These are phyloP conservation scores for Triticum monococcum DNA, from an alignment of 176 grass and related monocot species.

Conservation along the genomic window DNA sequence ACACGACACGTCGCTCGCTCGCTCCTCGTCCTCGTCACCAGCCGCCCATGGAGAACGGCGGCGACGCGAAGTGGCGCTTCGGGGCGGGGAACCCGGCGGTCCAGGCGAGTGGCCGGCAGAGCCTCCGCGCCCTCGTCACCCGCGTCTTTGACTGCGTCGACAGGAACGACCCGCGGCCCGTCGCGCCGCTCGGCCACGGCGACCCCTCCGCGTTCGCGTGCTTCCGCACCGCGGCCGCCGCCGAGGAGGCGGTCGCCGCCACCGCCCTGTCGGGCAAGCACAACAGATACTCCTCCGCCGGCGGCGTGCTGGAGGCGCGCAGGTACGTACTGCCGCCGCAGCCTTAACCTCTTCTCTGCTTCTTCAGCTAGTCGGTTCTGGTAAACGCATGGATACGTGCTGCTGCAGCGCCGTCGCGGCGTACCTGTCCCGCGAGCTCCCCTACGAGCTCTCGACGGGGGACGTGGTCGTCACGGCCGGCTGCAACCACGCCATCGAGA, in stretches of 20 bases:
- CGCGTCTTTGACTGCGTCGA: constrained; percentile 8
- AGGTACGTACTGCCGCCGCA: constrained; percentile 4
- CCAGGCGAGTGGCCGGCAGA: neutral
- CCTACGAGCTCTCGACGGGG: constrained; percentile 29
- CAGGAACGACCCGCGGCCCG: constrained; percentile 1
- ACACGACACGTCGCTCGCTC: too few species aligned
- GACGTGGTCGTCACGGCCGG: constrained; percentile 53
- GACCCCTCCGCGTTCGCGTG: constrained; percentile 44
- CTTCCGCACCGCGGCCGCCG: constrained; percentile 29
- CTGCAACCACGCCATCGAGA: constrained; percentile 50
- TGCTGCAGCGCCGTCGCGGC: constrained; percentile 44
- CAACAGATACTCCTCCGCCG: constrained; percentile 15
- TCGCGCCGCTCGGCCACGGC: constrained; percentile 41
- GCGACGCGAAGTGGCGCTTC: constrained; percentile 29
- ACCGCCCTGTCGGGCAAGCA: neutral
- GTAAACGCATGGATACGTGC: neutral
- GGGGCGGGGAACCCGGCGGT: constrained; percentile 29
- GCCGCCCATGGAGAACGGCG: constrained; percentile 12
- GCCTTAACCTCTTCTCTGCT: neutral
- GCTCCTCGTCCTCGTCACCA: too few species aligned
- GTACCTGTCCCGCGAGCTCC: constrained; percentile 52
- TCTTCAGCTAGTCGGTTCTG: neutral
- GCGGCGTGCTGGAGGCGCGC: constrained; percentile 21
- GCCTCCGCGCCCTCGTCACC: constrained; percentile 15
- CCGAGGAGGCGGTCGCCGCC: constrained; percentile 16